Evolutionary conservation across 768 basidiomycete genomes (phyloP), one percentile per base, ranked within the genome.

Genomic region (Amylocystis lapponica): DNA sequence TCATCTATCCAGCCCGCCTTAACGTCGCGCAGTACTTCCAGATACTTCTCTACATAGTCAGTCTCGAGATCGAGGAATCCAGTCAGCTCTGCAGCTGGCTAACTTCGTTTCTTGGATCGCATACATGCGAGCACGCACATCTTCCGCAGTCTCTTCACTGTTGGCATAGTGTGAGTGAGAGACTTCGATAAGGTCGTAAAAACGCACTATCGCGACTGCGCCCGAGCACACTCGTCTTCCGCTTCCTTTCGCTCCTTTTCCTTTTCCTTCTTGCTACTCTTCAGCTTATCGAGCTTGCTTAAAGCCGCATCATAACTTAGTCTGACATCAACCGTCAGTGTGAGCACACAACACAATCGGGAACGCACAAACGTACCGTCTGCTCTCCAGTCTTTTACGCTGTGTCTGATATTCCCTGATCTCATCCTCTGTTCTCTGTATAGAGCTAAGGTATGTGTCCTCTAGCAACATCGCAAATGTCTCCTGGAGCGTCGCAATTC

Each of bases 61-160:
- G 84, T 63, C 52, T 95, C 83, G 10, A 78, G 64, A 37, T 92
- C 82, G 26, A 96, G 66, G 55, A 94, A 77, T 4, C 66, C 61
- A 3, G 78, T 77, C 25, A 96, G 68, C 30, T 86, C 88, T 75
- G 76, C 5, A 86, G 67, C 51, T 91, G 86, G 22, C 70, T 65
- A 21, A 77, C 68, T 56, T 95, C 91, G 39, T 82, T 80, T 89
- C 83, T 56, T 90, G 86, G 36, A 96, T 84, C 0, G 71, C 73
- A 38, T 78, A 75, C 74, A 94, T 89, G 27, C 86, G 78, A 3
- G 73, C 73, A n/a, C 80, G 83, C 1, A 94, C 76, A 49, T 94
- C 89, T 57, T 92, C 86, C 8, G 80, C 75, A 0, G 84, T 83
- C 63, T 96, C 91, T 44, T 95, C 90, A 52, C 92, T 93, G 51